Evolutionary conservation across 139 green algal species (phyloP), one percentile per base, ranked within the genome.

Genomic region (Chlorella sp.): DNA sequence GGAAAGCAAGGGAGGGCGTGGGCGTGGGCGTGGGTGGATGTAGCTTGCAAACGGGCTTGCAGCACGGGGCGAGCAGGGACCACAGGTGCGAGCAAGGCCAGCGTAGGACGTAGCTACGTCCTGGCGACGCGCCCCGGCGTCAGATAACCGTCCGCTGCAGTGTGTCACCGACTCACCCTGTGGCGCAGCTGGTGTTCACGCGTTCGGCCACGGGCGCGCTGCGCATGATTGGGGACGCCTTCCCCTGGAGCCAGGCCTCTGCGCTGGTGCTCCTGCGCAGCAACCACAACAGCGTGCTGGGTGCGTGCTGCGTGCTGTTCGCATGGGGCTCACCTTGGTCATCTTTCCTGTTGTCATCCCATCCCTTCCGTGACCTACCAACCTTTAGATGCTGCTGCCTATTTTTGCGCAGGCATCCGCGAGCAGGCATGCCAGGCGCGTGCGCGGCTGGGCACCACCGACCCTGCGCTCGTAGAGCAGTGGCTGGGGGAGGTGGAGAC

Each of bases 191-290:
- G 2, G 86, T 93, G 31, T 91, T 91, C 80, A 93, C 88, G 0
- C 82, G 80, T 30, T 85, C 74, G 1, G 87, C 87, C 42, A 93
- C 87, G 0, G 88, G 78, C 0, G 85, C 79, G 0, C 80, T 92
- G 2, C 86, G 89, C 69, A 67, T 90, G 70, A 80, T 92, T 31
- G 88, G 88, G 2, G 88, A 93, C 75, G 82, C 80, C 5, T 93
- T 91, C 72, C 85, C 87, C n/a, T 93, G 85, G 85, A 77, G 64
- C 24, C 33, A 75, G 35, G 64, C 27, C 32, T 76, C 62, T 4
- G 30, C 14, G 6, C 86, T 77, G 42, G 35, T 69, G 10, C 84
- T 81, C 69, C 61, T 77, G 0, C 33, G 55, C 23, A 64, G 75
- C 35, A 87, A 86, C 72, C 84, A 89, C 76, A 89, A 88, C 84